phyloP scores from a whole-genome alignment of 2,329 filamentous ascomycete genomes.

The Aspergillus unguis region DNA sequence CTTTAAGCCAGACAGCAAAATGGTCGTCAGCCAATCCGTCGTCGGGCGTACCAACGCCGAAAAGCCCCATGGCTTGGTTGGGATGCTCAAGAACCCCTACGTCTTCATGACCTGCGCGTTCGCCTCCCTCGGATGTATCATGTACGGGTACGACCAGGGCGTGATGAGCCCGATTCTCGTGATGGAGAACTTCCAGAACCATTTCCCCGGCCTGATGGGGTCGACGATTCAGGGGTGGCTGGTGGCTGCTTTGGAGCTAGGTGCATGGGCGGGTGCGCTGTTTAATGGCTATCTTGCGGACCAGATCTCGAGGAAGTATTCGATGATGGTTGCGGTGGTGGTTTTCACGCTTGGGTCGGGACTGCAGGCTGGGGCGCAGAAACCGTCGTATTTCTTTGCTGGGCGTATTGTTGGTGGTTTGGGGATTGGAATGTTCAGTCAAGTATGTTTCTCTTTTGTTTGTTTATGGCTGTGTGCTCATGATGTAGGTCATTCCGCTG shows the following conservation, averaged over 20 bases:
- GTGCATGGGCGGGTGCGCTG: conserved; percentile 33
- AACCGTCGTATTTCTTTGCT: conserved; percentile 25
- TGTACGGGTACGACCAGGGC: conserved; percentile 14
- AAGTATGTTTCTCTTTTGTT: conserved; percentile 6
- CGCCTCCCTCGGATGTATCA: conserved; percentile 33
- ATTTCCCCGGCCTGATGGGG: conserved; percentile 31
- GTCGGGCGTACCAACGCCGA: conserved; percentile 39
- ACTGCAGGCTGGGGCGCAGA: conserved; percentile 28
- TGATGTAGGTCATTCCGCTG: conserved; percentile 23
- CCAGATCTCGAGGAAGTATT: conserved; percentile 30
- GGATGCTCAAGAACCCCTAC: conserved; percentile 43
- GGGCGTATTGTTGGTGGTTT: conserved; percentile 10
- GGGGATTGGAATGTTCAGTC: conserved; percentile 18
- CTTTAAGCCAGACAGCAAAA: conserved; percentile 4
- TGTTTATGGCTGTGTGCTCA: not conserved
- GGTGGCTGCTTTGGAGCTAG: conserved; percentile 34
- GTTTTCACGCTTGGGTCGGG: conserved; percentile 34
- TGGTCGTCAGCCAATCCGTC: conserved; percentile 35
- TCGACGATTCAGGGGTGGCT: conserved; percentile 34
- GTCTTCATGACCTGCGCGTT: conserved; percentile 39
- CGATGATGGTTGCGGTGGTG: conserved; percentile 33
- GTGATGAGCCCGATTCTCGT: conserved; percentile 39
- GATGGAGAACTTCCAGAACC: conserved; percentile 37
- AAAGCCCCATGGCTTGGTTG: conserved; percentile 37
- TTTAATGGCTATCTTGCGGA: conserved; percentile 31